Base-by-base conservation (phyloP, 257 asterid genomes). In the Prunella vulgaris region DNA sequence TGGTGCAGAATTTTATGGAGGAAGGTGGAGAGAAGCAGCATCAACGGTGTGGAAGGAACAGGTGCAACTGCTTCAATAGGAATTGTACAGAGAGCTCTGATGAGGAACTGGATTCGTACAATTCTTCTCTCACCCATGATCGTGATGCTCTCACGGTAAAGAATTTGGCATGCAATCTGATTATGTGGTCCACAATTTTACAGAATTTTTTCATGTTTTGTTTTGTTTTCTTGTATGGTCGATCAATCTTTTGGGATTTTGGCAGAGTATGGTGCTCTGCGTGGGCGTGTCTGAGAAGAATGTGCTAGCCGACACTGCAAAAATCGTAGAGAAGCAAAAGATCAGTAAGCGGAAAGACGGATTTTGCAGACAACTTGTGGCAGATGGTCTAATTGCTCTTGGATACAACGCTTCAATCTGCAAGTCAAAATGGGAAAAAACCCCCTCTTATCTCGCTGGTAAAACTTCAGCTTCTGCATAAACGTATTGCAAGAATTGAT, bases 371-470 rank as follows among this genome's bases (percentile, higher is more conserved):
- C 80, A 87, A 77, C 63, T 64, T 17, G 90, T 93, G 25, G 78
- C 79, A n/a, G 93, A 90, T 71, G 88, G 87, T 10, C 93, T 93
- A 10, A 18, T 77, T 5, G 84, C 86, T 76, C 71, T 82, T 14
- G 97, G 97, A 18, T 91, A 90, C 75, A 76, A 87, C 69, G 96
- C 96, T 69, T 82, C 99, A 6, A 79, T 86, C 84, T 91, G 99
- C 89, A 85, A 80, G 69, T 90, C 96, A 2, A 88, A 85, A 61
- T 93, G 99, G 96, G 92, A 86, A 13, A 87, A 86, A 74, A 60
- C 90, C 64, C 60, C 91, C 64, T 74, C 84, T 63, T 70, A 59
- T 28, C 89, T 93, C 30, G 89, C 97, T 9, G 96, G 96, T 90
- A 84, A 56, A 24, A 25, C 60, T n/a, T n/a, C n/a, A n/a, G n/a